phyloP scores from a whole-genome alignment of 371 early-diverging fungal genomes.

The Syncephalis plumigaleata region DNA sequence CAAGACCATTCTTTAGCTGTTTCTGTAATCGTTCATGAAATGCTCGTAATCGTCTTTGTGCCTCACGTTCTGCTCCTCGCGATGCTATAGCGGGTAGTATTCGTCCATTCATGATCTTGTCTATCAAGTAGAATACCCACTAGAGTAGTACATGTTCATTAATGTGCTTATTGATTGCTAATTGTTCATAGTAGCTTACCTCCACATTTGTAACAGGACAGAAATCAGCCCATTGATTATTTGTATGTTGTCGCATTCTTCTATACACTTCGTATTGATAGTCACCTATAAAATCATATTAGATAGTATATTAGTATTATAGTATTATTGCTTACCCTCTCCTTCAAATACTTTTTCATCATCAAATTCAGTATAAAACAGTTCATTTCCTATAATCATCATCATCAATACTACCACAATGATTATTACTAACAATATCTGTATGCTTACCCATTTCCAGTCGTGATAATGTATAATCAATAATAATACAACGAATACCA shows the following conservation, averaged over 20 bases:
- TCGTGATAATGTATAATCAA: conserved; percentile 7
- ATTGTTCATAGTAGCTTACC: conserved; percentile 3
- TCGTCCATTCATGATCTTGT: too few relatives aligned
- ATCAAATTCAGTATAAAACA: conserved; percentile 1
- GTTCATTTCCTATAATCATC: neutral
- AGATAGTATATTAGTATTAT: too few relatives aligned
- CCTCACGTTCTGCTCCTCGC: too few relatives aligned
- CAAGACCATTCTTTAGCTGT: too few relatives aligned
- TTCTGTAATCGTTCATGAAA: too few relatives aligned
- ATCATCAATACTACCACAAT: too few relatives aligned
- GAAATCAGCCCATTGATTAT: conserved; percentile 3
- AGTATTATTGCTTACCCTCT: too few relatives aligned
- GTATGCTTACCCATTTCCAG: conserved; percentile 3
- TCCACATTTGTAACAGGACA: conserved; percentile 3
- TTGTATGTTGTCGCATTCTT: conserved; percentile 6
- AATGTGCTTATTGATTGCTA: too few relatives aligned
- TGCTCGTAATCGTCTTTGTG: too few relatives aligned
- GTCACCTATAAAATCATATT: conserved; percentile 2
- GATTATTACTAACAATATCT: neutral
- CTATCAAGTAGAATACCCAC: neutral
- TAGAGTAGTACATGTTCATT: too few relatives aligned
- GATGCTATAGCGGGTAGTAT: too few relatives aligned
- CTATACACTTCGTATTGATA: conserved; percentile 7
- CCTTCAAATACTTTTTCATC: conserved; percentile 4
- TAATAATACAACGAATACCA: conserved; percentile 4